These are phyloP conservation scores for Medicago truncatula DNA, from an alignment of 306 rosid species.

Conservation along the genomic window DNA sequence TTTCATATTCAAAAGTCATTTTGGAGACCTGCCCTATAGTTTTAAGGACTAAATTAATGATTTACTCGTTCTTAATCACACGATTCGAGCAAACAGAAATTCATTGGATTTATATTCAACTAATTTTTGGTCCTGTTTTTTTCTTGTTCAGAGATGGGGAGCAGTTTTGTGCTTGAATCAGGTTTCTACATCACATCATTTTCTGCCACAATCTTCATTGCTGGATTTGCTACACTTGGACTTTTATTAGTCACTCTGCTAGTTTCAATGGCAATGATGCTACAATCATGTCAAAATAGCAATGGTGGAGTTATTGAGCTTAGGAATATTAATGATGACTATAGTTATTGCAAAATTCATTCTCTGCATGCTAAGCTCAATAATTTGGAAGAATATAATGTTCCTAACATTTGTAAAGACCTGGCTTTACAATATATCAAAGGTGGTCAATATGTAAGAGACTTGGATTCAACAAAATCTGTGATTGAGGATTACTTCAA, in stretches of 20 bases:
- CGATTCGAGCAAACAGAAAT: too few species aligned
- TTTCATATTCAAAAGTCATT: neutral
- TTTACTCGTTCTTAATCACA: too few species aligned
- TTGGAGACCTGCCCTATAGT: neutral
- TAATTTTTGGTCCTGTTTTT: constrained; percentile 19
- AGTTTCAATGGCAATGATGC: constrained; percentile 71
- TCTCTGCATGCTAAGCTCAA: constrained; percentile 69
- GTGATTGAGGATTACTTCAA: constrained; percentile 64
- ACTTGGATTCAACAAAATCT: constrained; percentile 61
- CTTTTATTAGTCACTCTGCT: constrained; percentile 67
- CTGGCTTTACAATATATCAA: constrained; percentile 55
- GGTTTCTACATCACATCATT: constrained; percentile 83
- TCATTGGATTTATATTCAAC: neutral
- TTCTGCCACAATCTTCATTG: constrained; percentile 67
- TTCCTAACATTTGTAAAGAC: constrained; percentile 65
- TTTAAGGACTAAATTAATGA: too few species aligned
- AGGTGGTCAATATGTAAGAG: constrained; percentile 80
- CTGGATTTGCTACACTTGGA: constrained; percentile 62
- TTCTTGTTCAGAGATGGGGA: constrained; percentile 60
- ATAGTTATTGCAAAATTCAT: constrained; percentile 62
- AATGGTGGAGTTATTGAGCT: constrained; percentile 65
- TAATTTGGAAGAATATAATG: constrained; percentile 53
- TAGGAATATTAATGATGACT: constrained; percentile 44
- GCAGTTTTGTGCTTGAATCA: constrained; percentile 66
- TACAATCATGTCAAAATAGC: constrained; percentile 79